Conservation (phyloP, 306 rosid species). For the Prosopis cineraria region DNA sequence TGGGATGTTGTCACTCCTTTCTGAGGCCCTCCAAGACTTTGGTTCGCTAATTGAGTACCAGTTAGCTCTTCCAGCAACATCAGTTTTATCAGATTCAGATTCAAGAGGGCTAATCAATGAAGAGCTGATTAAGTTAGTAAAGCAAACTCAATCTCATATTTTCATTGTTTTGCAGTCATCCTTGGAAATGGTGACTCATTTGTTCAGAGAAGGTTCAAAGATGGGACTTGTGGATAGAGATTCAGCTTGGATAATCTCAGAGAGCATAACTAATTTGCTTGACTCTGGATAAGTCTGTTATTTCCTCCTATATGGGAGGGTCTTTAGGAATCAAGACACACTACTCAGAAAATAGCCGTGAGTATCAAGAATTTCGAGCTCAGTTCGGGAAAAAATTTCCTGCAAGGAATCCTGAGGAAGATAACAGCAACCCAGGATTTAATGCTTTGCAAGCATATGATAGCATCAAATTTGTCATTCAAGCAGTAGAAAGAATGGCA, state of each 20-base stretch:
- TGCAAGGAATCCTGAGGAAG: slow-evolving; percentile 44
- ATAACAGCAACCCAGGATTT: slow-evolving; percentile 51
- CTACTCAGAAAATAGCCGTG: slow-evolving; percentile 39
- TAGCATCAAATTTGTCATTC: slow-evolving; percentile 48
- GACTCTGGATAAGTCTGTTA: slow-evolving; percentile 44
- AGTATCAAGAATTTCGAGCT: slow-evolving; percentile 44
- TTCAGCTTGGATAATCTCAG: slow-evolving; percentile 71
- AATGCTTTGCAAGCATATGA: slow-evolving; percentile 69
- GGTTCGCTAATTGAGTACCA: slow-evolving; percentile 59
- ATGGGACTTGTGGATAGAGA: slow-evolving; percentile 57
- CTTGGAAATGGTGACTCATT: slow-evolving; percentile 46
- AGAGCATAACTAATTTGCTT: slow-evolving; percentile 54
- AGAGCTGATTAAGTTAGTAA: slow-evolving; percentile 50
- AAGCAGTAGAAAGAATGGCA: slow-evolving; percentile 44
- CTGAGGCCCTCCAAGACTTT: slow-evolving; percentile 59
- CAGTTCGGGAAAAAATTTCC: slow-evolving; percentile 44
- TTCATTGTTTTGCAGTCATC: slow-evolving; percentile 67
- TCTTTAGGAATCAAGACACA: slow-evolving; percentile 65
- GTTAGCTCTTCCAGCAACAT: slow-evolving; percentile 58
- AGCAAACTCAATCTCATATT: slow-evolving; percentile 52
- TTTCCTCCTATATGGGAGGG: slow-evolving; percentile 60
- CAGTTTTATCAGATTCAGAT: slow-evolving; percentile 45
- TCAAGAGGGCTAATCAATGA: slow-evolving; percentile 29
- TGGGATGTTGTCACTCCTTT: slow-evolving; percentile 51
- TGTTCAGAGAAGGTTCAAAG: slow-evolving; percentile 62